Conservation (phyloP, 257 asterid species). For the Solanum ahanhuiri region DNA sequence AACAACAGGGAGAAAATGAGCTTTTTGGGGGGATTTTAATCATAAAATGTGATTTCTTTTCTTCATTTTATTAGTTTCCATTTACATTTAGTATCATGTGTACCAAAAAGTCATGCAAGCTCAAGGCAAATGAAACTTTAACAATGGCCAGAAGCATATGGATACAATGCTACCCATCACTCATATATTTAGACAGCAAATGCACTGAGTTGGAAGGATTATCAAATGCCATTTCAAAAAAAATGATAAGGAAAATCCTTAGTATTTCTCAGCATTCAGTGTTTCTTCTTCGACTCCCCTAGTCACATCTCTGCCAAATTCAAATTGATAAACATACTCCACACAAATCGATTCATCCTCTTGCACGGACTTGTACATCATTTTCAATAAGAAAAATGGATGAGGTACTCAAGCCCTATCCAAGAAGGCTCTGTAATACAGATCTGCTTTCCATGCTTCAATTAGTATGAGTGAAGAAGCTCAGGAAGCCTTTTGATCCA, state of each 20-base stretch:
- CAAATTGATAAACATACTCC: background rate
- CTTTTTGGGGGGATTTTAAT: too few relatives aligned
- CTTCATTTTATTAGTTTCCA: background rate
- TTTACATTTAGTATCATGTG: background rate
- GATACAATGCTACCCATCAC: background rate
- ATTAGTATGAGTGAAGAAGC: background rate
- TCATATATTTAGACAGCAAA: background rate
- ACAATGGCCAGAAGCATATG: background rate
- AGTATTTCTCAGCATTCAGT: background rate
- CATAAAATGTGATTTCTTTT: too few relatives aligned
- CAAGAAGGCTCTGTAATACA: background rate
- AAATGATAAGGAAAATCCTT: background rate
- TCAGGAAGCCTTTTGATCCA: background rate
- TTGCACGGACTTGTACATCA: background rate
- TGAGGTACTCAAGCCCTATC: background rate
- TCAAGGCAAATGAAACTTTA: background rate
- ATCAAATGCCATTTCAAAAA: background rate
- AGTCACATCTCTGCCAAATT: background rate
- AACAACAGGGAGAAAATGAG: constrained; percentile 27
- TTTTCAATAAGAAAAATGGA: background rate
- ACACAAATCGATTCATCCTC: background rate
- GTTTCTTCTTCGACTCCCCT: background rate
- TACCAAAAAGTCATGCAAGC: background rate
- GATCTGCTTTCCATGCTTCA: background rate
- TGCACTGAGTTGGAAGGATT: background rate